Evolutionary conservation across 164 flowering plant genomes (phyloP), one percentile per base, ranked within the genome.

Genomic region (Santalum album): DNA sequence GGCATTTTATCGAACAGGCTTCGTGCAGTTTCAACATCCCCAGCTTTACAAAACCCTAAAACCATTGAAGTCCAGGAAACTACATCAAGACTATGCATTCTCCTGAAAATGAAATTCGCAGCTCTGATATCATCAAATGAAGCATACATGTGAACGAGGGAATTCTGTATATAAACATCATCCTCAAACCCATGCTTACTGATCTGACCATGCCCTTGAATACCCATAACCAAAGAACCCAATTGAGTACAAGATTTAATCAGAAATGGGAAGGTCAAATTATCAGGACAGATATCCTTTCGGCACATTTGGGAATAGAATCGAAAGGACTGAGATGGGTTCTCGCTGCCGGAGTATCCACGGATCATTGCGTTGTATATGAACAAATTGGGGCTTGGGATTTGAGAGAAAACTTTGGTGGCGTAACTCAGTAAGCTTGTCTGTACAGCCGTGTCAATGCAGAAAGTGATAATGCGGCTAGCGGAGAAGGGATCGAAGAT

Each of bases 31-130:
- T 57, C 66, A 16, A 70, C 65, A 17, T 63, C 65, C 36, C 71
- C 71, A 11, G 42, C 38, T 25, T 53, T 56, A 40, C 22, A 25
- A 18, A 32, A 67, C 1, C 66, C 71, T 6, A 63, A 60, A 2
- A 69, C 54, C 73, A 69, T 65, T 0, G 73, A 57, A 18, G 66
- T 69, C 70, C 73, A 69, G 35, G 69, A 69, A 40, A 69, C 67
- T 12, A 65, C 69, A 51, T 69, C 61, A 3, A 44, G 47, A 52
- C 16, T 7, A 1, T 5, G 6, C 58, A 62, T 65, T 21, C 24
- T 25, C 1, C 21, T 39, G 24, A 70, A 66, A 38, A 70, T 51
- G 3, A 12, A 15, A 20, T 19, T 56, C 0, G 74, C 70, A 4
- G 67, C 56, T 17, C 38, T 26, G 14, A 63, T 27, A 63, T 56